Evolutionary conservation across 169 alveolate genomes (phyloP).

Genomic region (Plasmodium knowlesi): DNA sequence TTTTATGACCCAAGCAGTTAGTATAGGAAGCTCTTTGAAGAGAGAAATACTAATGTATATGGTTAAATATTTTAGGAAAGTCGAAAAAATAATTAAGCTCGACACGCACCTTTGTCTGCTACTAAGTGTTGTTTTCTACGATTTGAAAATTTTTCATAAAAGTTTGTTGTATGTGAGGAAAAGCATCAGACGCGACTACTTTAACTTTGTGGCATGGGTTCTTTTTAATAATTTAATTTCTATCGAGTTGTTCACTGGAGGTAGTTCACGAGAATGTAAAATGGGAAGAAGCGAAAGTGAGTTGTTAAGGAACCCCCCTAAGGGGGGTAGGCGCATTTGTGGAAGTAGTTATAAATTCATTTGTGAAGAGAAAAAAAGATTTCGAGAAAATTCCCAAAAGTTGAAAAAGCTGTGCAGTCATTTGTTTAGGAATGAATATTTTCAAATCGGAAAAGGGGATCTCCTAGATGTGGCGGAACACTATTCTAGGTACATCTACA

Average conservation of each 20-base stretch:
- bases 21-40: slow-evolving; percentile 4
- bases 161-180: slow-evolving; percentile 21
- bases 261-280: not conserved
- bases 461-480: not conserved
- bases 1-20: not conserved
- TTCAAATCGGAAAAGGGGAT: not conserved
- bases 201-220: slow-evolving; percentile 40
- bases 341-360: not conserved
- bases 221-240: slow-evolving; percentile 31
- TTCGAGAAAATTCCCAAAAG: slow-evolving; percentile 20
- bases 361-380: not conserved
- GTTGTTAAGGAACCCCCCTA: not conserved
- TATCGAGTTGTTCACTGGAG: slow-evolving; percentile 8
- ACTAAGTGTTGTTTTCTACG: slow-evolving; percentile 24
- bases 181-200: slow-evolving; percentile 49
- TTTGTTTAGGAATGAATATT: slow-evolving; percentile 33
- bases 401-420: not conserved
- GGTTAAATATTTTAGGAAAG: not conserved
- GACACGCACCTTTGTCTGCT: slow-evolving; percentile 59
- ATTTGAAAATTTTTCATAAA: slow-evolving; percentile 28
- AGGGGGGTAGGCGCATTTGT: not conserved
- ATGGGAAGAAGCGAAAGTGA: not conserved
- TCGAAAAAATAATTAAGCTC: not conserved
- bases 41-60: slow-evolving; percentile 35
- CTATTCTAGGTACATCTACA: slow-evolving; percentile 12